phyloP scores from a whole-genome alignment of 73 alveolate species.

The Tetrahymena elliotti region DNA sequence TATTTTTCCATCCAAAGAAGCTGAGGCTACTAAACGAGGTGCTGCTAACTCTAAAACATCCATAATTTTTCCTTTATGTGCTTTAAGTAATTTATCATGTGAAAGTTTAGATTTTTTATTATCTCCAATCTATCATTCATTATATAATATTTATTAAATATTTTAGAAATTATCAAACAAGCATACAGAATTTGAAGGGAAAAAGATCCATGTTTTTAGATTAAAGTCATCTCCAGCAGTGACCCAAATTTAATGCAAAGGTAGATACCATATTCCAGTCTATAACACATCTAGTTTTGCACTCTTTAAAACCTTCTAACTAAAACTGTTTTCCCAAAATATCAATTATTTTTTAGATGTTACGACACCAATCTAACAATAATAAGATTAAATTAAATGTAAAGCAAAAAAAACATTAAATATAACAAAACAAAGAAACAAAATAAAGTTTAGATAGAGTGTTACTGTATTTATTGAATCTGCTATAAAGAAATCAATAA shows the following conservation, averaged over 20 bases:
- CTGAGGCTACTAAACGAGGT: constrained; percentile 85
- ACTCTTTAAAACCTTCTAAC: constrained; percentile 48
- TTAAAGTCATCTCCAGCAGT: constrained; percentile 81
- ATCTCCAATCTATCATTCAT: constrained; percentile 36
- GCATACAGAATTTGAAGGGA: not conserved
- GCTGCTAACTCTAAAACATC: constrained; percentile 75
- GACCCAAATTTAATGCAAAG: constrained; percentile 86
- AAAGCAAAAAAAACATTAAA: constrained; percentile 24
- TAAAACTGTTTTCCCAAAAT: constrained; percentile 61
- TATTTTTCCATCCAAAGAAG: constrained; percentile 82
- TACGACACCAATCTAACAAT: constrained; percentile 51
- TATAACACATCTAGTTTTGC: constrained; percentile 59
- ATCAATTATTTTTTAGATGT: constrained; percentile 66
- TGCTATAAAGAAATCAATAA: not conserved
- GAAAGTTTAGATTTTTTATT: constrained; percentile 43
- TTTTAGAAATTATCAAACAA: not conserved
- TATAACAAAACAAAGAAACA: constrained; percentile 19
- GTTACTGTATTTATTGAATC: constrained; percentile 15
- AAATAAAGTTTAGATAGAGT: constrained; percentile 1
- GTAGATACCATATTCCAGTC: constrained; percentile 79
- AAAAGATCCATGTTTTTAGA: constrained; percentile 49
- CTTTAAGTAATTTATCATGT: constrained; percentile 40
- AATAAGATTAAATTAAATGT: too few species aligned
- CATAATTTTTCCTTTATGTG: constrained; percentile 74
- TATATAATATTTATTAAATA: constrained; percentile 39